phyloP scores from a whole-genome alignment of 306 rosid genomes.

The Quercus aquifolioides region DNA sequence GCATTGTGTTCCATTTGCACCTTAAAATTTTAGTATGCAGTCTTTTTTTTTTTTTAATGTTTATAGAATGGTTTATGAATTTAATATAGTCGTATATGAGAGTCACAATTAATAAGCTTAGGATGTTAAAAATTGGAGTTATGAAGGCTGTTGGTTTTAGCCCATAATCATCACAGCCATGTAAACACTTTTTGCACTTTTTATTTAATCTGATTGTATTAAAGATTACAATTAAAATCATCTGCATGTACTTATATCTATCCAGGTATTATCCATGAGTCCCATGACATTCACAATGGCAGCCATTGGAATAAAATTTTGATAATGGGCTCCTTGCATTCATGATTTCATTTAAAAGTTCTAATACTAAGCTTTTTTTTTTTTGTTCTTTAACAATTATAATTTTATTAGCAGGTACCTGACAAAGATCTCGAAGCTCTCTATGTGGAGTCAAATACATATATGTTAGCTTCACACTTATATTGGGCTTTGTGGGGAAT shows the following conservation, averaged over 20 bases:
- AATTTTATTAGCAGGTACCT: conserved; percentile 43
- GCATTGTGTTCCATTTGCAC: conserved; percentile 1
- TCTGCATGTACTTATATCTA: too few species aligned
- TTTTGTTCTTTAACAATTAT: background rate
- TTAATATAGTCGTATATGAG: background rate
- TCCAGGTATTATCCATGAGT: too few species aligned
- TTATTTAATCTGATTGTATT: too few species aligned
- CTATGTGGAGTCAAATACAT: conserved; percentile 75
- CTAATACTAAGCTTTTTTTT: background rate
- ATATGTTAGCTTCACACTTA: conserved; percentile 67
- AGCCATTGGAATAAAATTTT: too few species aligned
- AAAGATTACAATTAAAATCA: too few species aligned
- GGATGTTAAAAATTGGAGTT: background rate
- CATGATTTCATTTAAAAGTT: background rate
- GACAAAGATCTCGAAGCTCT: conserved; percentile 63
- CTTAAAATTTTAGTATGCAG: background rate
- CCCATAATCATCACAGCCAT: background rate
- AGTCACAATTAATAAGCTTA: background rate
- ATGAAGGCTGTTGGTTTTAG: background rate
- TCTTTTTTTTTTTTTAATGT: background rate
- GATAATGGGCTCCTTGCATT: background rate
- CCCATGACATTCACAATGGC: too few species aligned
- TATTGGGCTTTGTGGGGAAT: conserved; percentile 96
- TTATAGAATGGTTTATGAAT: background rate
- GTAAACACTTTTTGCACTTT: background rate